A percentile compares a stretch with the other conserved stretches of the same genome.
Conservation (phyloP, 1,284 basidiomycete species). For the Abortiporus biennis region DNA sequence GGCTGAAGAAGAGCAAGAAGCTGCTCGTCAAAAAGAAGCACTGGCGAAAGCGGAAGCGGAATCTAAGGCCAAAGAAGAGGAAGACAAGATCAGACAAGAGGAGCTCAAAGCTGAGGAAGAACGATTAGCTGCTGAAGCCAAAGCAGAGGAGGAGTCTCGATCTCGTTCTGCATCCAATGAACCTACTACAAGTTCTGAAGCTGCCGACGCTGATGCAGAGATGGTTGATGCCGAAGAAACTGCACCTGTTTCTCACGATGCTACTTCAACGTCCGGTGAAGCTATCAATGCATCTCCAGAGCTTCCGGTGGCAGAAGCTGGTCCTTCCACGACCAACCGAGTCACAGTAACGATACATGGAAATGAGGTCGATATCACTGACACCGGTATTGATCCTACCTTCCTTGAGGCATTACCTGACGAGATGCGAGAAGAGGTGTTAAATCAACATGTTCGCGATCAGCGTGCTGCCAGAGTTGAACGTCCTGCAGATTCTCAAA, state of each 20-base stretch:
- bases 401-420: constrained; percentile 98
- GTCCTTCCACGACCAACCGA: constrained; percentile 35
- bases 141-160: background rate
- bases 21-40: constrained; percentile 29
- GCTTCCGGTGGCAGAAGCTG: constrained; percentile 6
- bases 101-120: constrained; percentile 18
- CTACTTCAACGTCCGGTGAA: constrained; percentile 3
- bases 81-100: constrained; percentile 22
- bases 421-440: constrained; percentile 97
- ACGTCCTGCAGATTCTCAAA: constrained; percentile 75
- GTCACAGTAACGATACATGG: constrained; percentile 89
- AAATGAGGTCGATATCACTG: constrained; percentile 94
- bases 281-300: constrained; percentile 8
- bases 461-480: constrained; percentile 72
- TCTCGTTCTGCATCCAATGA: no score
- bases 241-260: background rate
- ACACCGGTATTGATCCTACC: constrained; percentile 96
- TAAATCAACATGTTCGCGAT: constrained; percentile 96
- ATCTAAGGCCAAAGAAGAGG: constrained; percentile 20
- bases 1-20: constrained; percentile 43
- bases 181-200: constrained; percentile 12
- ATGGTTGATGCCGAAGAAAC: constrained; percentile 31
- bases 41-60: constrained; percentile 32
- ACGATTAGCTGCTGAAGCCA: constrained; percentile 19
- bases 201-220: constrained; percentile 32